phyloP scores from a whole-genome alignment of 257 asterid genomes.

The Petunia secreta region DNA sequence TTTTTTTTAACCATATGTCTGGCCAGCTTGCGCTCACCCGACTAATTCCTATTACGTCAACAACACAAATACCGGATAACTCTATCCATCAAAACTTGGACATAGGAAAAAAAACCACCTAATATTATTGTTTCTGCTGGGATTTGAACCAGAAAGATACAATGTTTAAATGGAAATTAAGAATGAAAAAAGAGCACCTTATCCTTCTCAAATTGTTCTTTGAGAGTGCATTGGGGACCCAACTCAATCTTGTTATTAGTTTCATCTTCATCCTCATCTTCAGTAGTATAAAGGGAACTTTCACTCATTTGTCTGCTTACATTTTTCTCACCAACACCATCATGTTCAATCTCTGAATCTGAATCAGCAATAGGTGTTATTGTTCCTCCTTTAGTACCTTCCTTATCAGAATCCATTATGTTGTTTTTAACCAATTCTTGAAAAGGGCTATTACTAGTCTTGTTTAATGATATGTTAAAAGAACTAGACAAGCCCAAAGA shows the following conservation, averaged over 20 bases:
- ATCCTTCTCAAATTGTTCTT: slow-evolving; percentile 66
- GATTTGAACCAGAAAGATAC: neutral
- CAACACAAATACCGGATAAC: no score
- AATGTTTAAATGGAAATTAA: neutral
- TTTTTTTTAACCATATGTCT: neutral
- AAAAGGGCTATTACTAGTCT: slow-evolving; percentile 2
- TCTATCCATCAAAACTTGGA: no score
- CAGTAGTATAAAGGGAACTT: slow-evolving; percentile 49
- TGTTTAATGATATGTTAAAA: neutral
- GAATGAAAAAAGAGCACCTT: slow-evolving; percentile 44
- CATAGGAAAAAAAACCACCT: no score
- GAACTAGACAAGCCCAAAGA: neutral
- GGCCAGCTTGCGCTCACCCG: no score
- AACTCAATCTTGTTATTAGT: slow-evolving; percentile 44
- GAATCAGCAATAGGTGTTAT: slow-evolving; percentile 22
- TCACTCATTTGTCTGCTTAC: slow-evolving; percentile 46
- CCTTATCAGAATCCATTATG: slow-evolving; percentile 45
- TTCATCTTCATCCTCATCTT: slow-evolving; percentile 65
- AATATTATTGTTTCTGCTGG: no score
- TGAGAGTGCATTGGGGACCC: slow-evolving; percentile 69
- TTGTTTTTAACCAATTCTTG: slow-evolving; percentile 13
- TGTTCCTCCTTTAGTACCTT: slow-evolving; percentile 24
- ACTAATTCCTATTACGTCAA: no score
- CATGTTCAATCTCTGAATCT: slow-evolving; percentile 26
- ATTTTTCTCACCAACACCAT: slow-evolving; percentile 34